Base-by-base conservation (phyloP, 2,329 filamentous ascomycete genomes). In the Fusarium piperis region DNA sequence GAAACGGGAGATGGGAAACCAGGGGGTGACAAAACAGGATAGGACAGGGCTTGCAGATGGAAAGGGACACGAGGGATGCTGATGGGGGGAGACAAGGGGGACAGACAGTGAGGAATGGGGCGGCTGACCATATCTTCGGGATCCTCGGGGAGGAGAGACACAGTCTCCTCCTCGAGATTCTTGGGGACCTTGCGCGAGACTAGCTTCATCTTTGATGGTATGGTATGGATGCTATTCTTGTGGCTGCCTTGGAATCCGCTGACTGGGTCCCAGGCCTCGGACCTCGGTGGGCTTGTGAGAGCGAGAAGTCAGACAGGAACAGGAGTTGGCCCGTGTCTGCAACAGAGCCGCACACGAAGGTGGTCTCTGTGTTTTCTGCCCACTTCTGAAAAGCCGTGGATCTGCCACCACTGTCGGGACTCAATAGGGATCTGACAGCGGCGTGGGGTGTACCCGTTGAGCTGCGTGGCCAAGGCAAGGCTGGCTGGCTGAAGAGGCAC, bases 101-200 rank as follows among this genome's bases (percentile, higher is more conserved):
- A 53, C 33, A 56, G 55, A 53, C 46, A 44, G 41, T 33, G 35
- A 44, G 48, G 51, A 61, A 28, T 20, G 46, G 57, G 55, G 62
- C 35, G 33, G 70, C 81, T 66, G 61, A 85, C 84, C 83, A 86
- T 85, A 74, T 85, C 83, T 74, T 85, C 83, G 39, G 83, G 80
- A 73, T 85, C 83, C 60, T 85, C 83, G 59, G 83, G 82, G 8
- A 84, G 74, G 20, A 85, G 79, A 39, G 82, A 83, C 58, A 85
- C 78, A 30, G 79, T 79, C 75, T 84, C 81, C 63, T 82, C 81
- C 76, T 81, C 80, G 53, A 82, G 72, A n/a, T 79, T 77, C 46
- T 81, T 79, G 59, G 81, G 78, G 52, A 81, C 73, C 67, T 80
- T 80, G 57, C 81, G 79, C 44, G 79, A 77, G 58, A 82, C 74